Conservation (phyloP, 1,284 basidiomycete species). For the Wallemia ichthyophaga region DNA sequence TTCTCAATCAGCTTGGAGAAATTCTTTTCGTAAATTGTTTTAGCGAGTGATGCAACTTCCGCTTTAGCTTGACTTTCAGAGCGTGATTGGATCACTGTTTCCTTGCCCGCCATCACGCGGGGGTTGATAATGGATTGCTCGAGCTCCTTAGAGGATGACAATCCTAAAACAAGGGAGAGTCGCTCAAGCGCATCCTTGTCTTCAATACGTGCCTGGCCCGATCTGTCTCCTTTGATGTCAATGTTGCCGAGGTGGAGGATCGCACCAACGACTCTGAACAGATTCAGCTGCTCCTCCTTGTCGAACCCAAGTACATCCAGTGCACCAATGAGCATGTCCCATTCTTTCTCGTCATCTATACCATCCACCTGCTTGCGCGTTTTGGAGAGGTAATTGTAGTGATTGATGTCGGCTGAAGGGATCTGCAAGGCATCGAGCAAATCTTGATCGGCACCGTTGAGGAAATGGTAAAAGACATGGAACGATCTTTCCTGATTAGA, state of each 20-base stretch:
- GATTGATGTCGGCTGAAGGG: conserved; percentile 21
- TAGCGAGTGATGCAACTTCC: conserved; percentile 71
- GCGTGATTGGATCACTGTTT: conserved; percentile 84
- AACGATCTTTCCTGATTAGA: conserved; percentile 72
- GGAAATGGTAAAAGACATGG: conserved; percentile 84
- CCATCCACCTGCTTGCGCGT: conserved; percentile 75
- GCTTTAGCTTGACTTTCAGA: conserved; percentile 76
- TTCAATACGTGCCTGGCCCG: conserved; percentile 56
- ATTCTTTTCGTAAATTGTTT: conserved; percentile 90
- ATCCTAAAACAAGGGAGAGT: conserved; percentile 70
- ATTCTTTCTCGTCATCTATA: conserved; percentile 72
- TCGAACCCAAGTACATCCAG: conserved; percentile 68
- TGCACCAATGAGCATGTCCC: conserved; percentile 46
- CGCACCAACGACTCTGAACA: conserved; percentile 79
- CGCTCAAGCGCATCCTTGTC: conserved; percentile 33
- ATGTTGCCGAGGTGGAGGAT: conserved; percentile 93
- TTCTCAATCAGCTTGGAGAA: conserved; percentile 80
- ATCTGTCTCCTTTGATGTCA: conserved; percentile 42
- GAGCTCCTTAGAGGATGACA: conserved; percentile 56
- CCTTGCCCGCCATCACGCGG: conserved; percentile 70
- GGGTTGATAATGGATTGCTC: conserved; percentile 62
- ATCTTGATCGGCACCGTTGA: conserved; percentile 17
- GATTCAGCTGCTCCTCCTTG: conserved; percentile 51
- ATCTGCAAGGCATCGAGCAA: conserved; percentile 22
- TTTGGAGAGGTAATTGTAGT: conserved; percentile 75